Evolutionary conservation across 345 rosid genomes (phyloP), one percentile per base, ranked within the genome.

Genomic region (Acer yangbiense): DNA sequence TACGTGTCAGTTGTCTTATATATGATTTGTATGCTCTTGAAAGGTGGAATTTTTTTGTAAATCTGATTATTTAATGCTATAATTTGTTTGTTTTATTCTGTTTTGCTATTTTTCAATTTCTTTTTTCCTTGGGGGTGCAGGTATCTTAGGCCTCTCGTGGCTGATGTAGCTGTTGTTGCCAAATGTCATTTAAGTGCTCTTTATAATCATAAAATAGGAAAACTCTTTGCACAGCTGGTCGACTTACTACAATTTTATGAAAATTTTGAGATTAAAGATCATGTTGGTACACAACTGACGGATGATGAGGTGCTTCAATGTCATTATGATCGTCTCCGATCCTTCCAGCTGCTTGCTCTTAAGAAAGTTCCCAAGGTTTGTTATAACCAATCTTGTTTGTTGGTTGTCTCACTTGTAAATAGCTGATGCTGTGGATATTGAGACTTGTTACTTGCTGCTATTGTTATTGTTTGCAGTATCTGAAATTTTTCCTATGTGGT

Each of bases 261-360:
- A 86, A 92, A 94, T 82, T 96, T 96, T 88, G 99, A 96, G 90
- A 96, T 96, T 68, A 92, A 96, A 82, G 99, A 96, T 83, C 98
- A 94, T 76, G 90, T 86, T 77, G 99, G 99, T 44, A 96, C 97
- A 67, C 99, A 96, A 68, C 81, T 96, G 81, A 89, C 89, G 21
- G 99, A 96, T 82, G 99, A 94, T 81, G 97, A 96, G 86, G 93
- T 95, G 82, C 93, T 96, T 58, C 95, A 87, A 73, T 83, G 85
- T 82, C 99, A 96, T 86, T 96, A 96, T 77, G 97, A 94, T 43
- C 91, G 90, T 23, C 74, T 96, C 82, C 93, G 88, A 78, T 91
- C 97, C 70, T 94, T 96, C 81, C 99, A 96, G 89, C 88, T 96
- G 43, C 90, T 94, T 62, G 92, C 93, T 80, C 91, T 90, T 82